Evolutionary conservation across 192 early-diverging fungal genomes (phyloP).

Genomic region (Backusella tuberculispora): DNA sequence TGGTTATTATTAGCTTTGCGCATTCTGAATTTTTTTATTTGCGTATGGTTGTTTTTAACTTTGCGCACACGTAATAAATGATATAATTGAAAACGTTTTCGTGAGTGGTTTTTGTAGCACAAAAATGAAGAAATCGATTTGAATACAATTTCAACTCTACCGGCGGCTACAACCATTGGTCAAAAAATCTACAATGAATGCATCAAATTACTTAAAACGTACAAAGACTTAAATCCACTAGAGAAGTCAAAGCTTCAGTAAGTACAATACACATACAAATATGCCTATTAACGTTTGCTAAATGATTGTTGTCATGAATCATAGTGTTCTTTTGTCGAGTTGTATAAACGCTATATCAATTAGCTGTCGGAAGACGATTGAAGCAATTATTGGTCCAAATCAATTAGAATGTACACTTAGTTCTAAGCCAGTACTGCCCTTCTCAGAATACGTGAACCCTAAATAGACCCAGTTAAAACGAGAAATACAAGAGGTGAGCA

Average conservation of each 20-base stretch:
- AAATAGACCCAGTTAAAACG: not conserved
- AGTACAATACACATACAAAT: not conserved
- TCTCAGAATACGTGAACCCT: not conserved
- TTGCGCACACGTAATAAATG: no score
- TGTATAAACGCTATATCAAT: not conserved
- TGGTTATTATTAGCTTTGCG: no score
- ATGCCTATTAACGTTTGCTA: not conserved
- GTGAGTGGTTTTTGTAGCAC: no score
- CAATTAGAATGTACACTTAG: not conserved
- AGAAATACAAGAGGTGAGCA: not conserved
- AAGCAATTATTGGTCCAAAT: not conserved
- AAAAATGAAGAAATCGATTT: no score
- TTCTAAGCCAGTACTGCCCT: not conserved
- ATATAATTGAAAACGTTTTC: no score
- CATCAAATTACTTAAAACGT: not conserved
- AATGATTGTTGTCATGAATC: not conserved
- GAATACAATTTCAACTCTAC: no score
- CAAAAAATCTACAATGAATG: no score
- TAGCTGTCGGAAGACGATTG: not conserved
- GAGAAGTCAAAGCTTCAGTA: conserved; percentile 1
- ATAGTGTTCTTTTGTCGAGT: not conserved
- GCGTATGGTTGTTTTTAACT: no score
- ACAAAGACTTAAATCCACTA: not conserved
- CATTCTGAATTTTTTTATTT: no score
- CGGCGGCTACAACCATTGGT: no score